phyloP scores from a whole-genome alignment of 805 yeast genomes.

The Ogataea haglerorum region DNA sequence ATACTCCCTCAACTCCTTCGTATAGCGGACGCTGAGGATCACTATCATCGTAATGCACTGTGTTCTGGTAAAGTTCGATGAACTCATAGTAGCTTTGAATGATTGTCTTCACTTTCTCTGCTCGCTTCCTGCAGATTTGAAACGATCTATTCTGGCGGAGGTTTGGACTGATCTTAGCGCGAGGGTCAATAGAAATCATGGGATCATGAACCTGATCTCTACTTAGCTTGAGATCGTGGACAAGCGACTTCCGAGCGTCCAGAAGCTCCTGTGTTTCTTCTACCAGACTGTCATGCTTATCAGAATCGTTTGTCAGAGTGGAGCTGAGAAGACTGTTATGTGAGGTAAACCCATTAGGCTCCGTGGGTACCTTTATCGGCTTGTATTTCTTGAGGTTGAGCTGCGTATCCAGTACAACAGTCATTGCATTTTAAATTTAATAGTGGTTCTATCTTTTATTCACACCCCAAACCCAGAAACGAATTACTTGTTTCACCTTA shows the following conservation, averaged over 20 bases:
- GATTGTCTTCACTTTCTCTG: slow-evolving; percentile 46
- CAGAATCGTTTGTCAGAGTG: slow-evolving; percentile 6
- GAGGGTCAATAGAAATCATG: neutral
- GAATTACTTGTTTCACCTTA: slow-evolving; percentile 19
- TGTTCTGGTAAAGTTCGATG: slow-evolving; percentile 40
- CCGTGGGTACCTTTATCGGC: slow-evolving; percentile 5
- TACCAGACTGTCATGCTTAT: slow-evolving; percentile 3
- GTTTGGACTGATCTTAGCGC: neutral
- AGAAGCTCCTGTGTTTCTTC: slow-evolving; percentile 8
- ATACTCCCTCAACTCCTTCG: slow-evolving; percentile 60
- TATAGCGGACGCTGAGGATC: slow-evolving; percentile 24
- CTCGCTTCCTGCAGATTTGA: slow-evolving; percentile 40
- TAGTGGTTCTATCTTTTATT: neutral
- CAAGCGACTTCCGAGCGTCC: slow-evolving; percentile 4
- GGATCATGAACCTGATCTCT: neutral
- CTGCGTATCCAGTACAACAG: slow-evolving; percentile 16
- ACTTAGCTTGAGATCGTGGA: slow-evolving; percentile 5
- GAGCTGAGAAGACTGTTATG: slow-evolving; percentile 6
- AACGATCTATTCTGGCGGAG: slow-evolving; percentile 22
- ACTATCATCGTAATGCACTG: slow-evolving; percentile 24
- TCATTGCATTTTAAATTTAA: slow-evolving; percentile 1
- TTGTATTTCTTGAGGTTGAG: slow-evolving; percentile 16
- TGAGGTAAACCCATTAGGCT: neutral
- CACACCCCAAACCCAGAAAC: slow-evolving; percentile 4
- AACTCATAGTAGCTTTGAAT: slow-evolving; percentile 48